Base-by-base conservation (phyloP, 208 protist species). In the Trypanosoma platydactyli region DNA sequence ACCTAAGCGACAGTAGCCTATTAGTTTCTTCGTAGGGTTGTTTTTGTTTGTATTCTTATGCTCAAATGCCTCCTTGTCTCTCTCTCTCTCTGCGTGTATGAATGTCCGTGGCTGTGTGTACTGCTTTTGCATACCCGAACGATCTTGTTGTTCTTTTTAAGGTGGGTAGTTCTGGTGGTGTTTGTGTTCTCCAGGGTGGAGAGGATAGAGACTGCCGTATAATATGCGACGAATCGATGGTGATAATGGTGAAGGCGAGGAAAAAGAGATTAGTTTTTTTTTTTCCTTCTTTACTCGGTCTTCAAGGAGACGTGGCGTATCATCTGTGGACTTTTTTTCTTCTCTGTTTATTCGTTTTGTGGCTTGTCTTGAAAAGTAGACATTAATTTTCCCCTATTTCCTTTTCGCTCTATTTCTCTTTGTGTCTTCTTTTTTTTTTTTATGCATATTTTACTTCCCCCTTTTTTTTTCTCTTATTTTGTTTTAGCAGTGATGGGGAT, bases 1-100 rank as follows among this genome's bases (percentile, higher is more conserved):
- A 86, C 45, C 44, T 53, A 84, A 41, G 71, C 77, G 58, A 84
- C 68, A 50, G 62, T 84, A 33, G 63, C 84, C 30, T 56, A 38
- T 16, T 11, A 5, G 22, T 68, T 33, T 46, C 61, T 33, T 44
- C 30, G 54, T 64, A 44, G 61, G 20, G 29, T 65, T 63, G 30
- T 45, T 46, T n/a, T 52, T 42, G 29, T 63, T 64, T 22, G 27
- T 53, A 3, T 50, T 27, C 54, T 51, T 75, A 51, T 61, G 52
- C 55, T 55, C 38, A 56, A 42, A 42, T 44, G 0, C 38, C 15
- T 54, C 22, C 25, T 12, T 33, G 12, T 41, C 30, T 40, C 9
- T 67, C 16, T 50, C 3, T 59, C 12, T 68, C 3, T 61, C 2
- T 57, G 20, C 9, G 12, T 58, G 13, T 68, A 4, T 51, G 40